Conservation (phyloP, 306 rosid species). For the Adenanthera pavonina region DNA sequence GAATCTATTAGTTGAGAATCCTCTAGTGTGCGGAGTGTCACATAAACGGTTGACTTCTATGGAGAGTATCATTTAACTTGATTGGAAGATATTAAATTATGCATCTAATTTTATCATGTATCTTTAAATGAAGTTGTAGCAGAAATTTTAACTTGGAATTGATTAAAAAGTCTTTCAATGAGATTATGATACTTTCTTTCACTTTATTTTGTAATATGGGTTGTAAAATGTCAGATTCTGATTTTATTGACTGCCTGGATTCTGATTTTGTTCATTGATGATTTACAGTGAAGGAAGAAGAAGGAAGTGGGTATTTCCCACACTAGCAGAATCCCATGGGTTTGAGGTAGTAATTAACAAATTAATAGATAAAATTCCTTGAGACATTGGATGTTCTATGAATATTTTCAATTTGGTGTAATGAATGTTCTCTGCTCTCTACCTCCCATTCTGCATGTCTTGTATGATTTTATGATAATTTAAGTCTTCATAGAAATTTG, state of each 20-base stretch:
- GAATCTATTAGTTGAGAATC: background rate
- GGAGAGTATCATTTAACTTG: background rate
- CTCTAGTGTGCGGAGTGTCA: background rate
- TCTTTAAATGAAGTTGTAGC: conserved; percentile 6
- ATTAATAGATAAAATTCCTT: conserved; percentile 2
- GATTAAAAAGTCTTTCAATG: conserved; percentile 5
- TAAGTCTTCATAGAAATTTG: background rate
- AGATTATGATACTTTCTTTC: conserved; percentile 16
- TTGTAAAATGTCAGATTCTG: conserved; percentile 25
- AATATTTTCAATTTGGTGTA: conserved; percentile 6
- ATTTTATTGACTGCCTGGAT: conserved; percentile 27
- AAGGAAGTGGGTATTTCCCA: conserved; percentile 91
- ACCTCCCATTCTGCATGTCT: background rate
- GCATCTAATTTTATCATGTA: background rate
- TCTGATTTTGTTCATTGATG: conserved; percentile 42
- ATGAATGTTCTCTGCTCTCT: background rate
- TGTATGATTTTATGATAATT: background rate
- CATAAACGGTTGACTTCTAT: background rate
- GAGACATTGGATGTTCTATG: conserved; percentile 6
- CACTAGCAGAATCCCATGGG: conserved; percentile 54
- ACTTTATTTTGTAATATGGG: conserved; percentile 12
- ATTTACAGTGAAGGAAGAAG: conserved; percentile 93
- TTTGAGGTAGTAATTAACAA: conserved; percentile 57
- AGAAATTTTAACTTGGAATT: conserved; percentile 5
- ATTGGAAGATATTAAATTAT: background rate